Conservation (phyloP, 192 early-diverging fungal genomes). For the Geranomyces variabilis region DNA sequence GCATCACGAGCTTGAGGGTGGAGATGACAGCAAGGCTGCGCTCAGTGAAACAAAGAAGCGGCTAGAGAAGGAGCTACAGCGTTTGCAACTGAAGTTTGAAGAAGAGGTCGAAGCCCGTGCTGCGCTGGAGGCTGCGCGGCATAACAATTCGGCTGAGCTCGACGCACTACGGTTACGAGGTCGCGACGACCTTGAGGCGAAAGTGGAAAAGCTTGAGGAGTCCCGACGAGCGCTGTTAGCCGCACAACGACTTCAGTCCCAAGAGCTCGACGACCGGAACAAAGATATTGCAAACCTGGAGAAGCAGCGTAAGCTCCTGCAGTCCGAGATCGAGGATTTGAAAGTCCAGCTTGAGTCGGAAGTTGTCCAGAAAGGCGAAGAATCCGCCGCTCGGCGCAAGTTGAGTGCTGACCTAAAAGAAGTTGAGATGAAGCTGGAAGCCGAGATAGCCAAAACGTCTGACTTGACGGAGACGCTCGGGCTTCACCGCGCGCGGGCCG, state of each 20-base stretch:
- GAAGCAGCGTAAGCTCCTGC: slow-evolving; percentile 61
- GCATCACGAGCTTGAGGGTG: slow-evolving; percentile 67
- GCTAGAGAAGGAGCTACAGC: slow-evolving; percentile 64
- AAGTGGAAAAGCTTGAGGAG: slow-evolving; percentile 78
- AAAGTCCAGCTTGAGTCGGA: slow-evolving; percentile 67
- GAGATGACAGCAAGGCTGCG: slow-evolving; percentile 65
- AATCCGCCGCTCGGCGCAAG: slow-evolving; percentile 57
- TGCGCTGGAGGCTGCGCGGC: slow-evolving; percentile 56
- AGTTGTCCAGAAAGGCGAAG: slow-evolving; percentile 65
- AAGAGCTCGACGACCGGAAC: slow-evolving; percentile 80
- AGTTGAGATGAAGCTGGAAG: slow-evolving; percentile 60
- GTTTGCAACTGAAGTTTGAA: slow-evolving; percentile 56
- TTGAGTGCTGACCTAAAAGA: slow-evolving; percentile 66
- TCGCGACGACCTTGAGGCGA: slow-evolving; percentile 71
- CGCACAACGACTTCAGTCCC: slow-evolving; percentile 71
- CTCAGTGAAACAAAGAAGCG: slow-evolving; percentile 64
- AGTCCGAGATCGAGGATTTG: slow-evolving; percentile 65
- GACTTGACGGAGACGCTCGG: slow-evolving; percentile 60
- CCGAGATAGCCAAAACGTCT: slow-evolving; percentile 62
- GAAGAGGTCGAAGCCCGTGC: slow-evolving; percentile 60
- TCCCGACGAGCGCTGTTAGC: slow-evolving; percentile 78
- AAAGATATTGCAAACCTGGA: slow-evolving; percentile 72
- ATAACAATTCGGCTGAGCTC: slow-evolving; percentile 48
- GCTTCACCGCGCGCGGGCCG: slow-evolving; percentile 58
- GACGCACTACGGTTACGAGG: slow-evolving; percentile 62